A percentile compares a stretch with the other conserved stretches of the same genome.
These are phyloP conservation scores for Gypsophila paniculata DNA, from an alignment of 179 eudicot genomes.

Conservation along the genomic window DNA sequence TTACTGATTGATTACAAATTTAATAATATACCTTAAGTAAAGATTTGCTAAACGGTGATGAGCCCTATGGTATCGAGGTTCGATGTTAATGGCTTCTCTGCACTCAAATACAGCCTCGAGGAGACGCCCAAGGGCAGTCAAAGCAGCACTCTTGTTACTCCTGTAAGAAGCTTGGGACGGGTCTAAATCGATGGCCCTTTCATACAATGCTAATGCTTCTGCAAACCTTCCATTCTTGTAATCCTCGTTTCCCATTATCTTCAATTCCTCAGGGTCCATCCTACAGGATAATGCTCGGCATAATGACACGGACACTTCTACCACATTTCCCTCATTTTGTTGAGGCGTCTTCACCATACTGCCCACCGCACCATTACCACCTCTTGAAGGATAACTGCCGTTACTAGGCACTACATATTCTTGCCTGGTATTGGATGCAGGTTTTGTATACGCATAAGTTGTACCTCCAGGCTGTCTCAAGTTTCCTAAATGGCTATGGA, in stretches of 20 bases:
- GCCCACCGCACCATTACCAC: constrained; percentile 57
- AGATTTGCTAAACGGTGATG: constrained; percentile 68
- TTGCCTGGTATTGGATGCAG: constrained; percentile 15
- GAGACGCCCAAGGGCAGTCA: constrained; percentile 65
- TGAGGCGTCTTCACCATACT: constrained; percentile 43
- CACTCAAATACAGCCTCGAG: constrained; percentile 68
- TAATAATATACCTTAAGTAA: constrained; percentile 60
- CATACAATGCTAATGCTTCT: constrained; percentile 67
- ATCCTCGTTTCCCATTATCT: constrained; percentile 63
- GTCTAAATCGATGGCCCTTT: constrained; percentile 58
- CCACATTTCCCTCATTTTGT: constrained; percentile 20
- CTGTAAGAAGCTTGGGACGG: constrained; percentile 56
- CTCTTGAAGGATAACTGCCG: constrained; percentile 23
- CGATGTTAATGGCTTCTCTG: constrained; percentile 57
- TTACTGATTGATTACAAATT: not conserved
- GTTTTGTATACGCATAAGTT: constrained; percentile 26
- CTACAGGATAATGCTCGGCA: constrained; percentile 72
- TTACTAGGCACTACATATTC: constrained; percentile 23
- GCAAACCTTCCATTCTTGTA: constrained; percentile 69
- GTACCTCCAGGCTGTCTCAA: constrained; percentile 47
- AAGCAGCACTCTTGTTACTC: constrained; percentile 71
- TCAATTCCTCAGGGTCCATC: constrained; percentile 68
- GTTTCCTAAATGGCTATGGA: constrained; percentile 57
- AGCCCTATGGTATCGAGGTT: constrained; percentile 65
- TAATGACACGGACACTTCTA: constrained; percentile 30